Evolutionary conservation across 441 rosid genomes (phyloP).

Genomic region (Euphorbia celastroides): DNA sequence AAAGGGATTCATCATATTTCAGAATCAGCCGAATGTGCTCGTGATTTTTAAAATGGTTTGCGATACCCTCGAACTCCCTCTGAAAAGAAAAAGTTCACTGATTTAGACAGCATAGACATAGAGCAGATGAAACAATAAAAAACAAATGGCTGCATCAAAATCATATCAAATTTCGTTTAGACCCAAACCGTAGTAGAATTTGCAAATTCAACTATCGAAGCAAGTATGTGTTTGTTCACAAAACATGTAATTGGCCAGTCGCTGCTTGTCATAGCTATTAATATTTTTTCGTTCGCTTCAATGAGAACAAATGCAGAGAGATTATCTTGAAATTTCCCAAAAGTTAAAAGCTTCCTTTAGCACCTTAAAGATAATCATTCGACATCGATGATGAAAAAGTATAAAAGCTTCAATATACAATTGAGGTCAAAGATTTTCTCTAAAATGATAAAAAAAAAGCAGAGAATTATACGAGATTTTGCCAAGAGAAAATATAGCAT

Average conservation of each 20-base stretch:
- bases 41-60: conserved; percentile 57
- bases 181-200: neutral
- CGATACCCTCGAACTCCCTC: conserved; percentile 92
- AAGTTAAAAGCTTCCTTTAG: neutral
- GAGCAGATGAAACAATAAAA: conserved; percentile 1
- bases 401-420: neutral
- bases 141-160: neutral
- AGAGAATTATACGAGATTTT: neutral
- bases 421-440: neutral
- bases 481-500: neutral
- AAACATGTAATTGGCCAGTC: neutral
- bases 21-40: conserved; percentile 67
- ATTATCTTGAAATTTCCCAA: neutral
- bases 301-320: neutral
- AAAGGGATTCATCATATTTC: conserved; percentile 84
- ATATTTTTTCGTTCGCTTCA: neutral
- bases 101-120: neutral
- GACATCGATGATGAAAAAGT: neutral
- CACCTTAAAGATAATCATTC: neutral
- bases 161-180: neutral
- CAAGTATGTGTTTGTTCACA: neutral
- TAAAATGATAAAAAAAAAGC: neutral
- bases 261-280: neutral
- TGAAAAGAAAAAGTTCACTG: conserved; percentile 21
- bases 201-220: neutral